Base-by-base conservation (phyloP, 2,329 filamentous ascomycete species). In the Alternaria longipes region DNA sequence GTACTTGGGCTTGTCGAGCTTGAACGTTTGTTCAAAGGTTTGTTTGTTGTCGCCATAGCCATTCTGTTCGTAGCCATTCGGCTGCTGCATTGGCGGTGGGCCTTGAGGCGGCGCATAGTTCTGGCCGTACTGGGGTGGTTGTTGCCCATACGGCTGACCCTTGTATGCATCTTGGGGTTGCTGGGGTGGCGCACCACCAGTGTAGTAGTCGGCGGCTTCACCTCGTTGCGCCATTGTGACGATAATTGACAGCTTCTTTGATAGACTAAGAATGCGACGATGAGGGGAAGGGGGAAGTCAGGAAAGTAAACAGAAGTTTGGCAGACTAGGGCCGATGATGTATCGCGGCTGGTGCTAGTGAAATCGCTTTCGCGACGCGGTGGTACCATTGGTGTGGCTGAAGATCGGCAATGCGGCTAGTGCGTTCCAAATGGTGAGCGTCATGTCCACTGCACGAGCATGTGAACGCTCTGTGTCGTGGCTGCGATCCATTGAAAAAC, bases 1-100 rank as follows among this genome's bases (percentile, higher is more conserved):
- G 81, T 86, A 97, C 78, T 94, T 96, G n/a, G 93, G 93, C 65
- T 84, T 89, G 53, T 92, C 87, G 54, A 97, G 79, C 79, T 90
- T 90, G 84, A 98, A 97, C 1, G 89, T 87, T 73, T 97, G 86
- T 20, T 94, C 88, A 75, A 96, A 97, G 16, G 75, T 81, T 46
- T 81, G 79, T 11, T 70, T 70, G 75, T 86, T 85, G 64, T 82
- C 81, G 40, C 68, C 69, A 26, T 73, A 72, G 40, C 72, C 64
- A 55, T 69, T 70, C 54, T 75, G 73, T 49, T 59, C 56, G 18
- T 75, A 73, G 8, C 69, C 71, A 24, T 65, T 63, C 32, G 69
- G 61, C 42, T 72, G 68, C 57, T 65, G 66, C 41, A 60, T 60
- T 1, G 67, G 65, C 47, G 66, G 73, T 16, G 68, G 68, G 8